Evolutionary conservation across 306 rosid genomes (phyloP).

Genomic region (Trifolium dubium): DNA sequence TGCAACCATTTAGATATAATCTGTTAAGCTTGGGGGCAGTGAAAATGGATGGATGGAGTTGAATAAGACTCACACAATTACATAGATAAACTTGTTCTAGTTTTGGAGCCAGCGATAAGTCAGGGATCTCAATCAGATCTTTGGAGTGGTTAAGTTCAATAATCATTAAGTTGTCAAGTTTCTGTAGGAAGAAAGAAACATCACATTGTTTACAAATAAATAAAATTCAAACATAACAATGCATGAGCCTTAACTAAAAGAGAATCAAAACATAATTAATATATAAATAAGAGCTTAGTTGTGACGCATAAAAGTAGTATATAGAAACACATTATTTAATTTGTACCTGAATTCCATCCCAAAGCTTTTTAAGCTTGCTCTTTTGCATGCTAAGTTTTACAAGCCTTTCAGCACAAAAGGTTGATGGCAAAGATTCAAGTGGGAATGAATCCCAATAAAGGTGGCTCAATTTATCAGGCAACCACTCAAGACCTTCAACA

Average conservation of each 20-base stretch:
- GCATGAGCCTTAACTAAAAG: neutral
- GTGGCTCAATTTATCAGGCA: constrained; percentile 1
- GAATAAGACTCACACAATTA: no score
- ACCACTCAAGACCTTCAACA: neutral
- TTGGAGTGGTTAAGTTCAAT: neutral
- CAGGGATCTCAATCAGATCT: no score
- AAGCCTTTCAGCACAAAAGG: neutral
- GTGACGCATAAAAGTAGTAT: no score
- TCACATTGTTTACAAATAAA: neutral
- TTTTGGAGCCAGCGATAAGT: no score
- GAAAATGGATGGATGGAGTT: no score
- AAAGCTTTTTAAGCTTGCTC: neutral
- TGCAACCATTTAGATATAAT: neutral
- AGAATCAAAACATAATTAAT: neutral
- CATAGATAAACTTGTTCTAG: no score
- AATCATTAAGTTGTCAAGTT: neutral
- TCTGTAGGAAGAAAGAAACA: neutral
- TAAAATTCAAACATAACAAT: neutral
- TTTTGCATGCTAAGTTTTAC: neutral
- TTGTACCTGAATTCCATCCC: constrained; percentile 24
- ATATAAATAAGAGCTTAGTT: no score
- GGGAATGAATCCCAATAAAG: neutral
- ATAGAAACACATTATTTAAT: neutral
- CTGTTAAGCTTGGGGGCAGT: no score
- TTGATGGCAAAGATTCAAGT: neutral